Conservation (phyloP, 805 yeast genomes). For the Starmerella lactis-condensi region DNA sequence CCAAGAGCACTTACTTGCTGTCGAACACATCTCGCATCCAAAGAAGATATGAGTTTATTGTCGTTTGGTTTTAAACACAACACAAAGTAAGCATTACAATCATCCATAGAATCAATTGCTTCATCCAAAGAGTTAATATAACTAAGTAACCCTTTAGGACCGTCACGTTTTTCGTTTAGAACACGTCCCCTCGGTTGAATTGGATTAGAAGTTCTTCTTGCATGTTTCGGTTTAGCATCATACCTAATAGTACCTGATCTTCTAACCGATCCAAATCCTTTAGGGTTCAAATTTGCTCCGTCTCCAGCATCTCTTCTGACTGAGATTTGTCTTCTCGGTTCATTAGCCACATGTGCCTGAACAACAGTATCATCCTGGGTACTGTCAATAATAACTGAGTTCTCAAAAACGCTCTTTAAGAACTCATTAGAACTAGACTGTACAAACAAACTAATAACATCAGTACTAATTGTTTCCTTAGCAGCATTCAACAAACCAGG, state of each 20-base stretch:
- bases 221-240: constrained; percentile 5
- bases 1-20: constrained; percentile 28
- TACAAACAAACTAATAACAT: constrained; percentile 25
- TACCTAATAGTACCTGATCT: constrained; percentile 13
- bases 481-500: constrained; percentile 35
- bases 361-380: constrained; percentile 22
- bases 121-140: constrained; percentile 20
- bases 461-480: constrained; percentile 32
- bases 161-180: constrained; percentile 2
- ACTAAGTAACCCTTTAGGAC: constrained; percentile 7
- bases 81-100: constrained; percentile 26
- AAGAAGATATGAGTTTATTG: constrained; percentile 22
- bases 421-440: constrained; percentile 25
- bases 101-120: constrained; percentile 24
- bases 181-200: constrained; percentile 4
- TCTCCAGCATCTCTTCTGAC: constrained; percentile 12
- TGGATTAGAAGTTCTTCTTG: constrained; percentile 8
- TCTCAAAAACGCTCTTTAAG: constrained; percentile 20
- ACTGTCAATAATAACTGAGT: constrained; percentile 24
- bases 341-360: constrained; percentile 25
- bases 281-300: background rate
- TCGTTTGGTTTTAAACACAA: constrained; percentile 28
- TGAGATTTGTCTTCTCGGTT: constrained; percentile 26
- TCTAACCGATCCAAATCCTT: constrained; percentile 6
- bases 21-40: constrained; percentile 28